Base-by-base conservation (phyloP, 2,329 filamentous ascomycete genomes). In the Neospermospora avenae region DNA sequence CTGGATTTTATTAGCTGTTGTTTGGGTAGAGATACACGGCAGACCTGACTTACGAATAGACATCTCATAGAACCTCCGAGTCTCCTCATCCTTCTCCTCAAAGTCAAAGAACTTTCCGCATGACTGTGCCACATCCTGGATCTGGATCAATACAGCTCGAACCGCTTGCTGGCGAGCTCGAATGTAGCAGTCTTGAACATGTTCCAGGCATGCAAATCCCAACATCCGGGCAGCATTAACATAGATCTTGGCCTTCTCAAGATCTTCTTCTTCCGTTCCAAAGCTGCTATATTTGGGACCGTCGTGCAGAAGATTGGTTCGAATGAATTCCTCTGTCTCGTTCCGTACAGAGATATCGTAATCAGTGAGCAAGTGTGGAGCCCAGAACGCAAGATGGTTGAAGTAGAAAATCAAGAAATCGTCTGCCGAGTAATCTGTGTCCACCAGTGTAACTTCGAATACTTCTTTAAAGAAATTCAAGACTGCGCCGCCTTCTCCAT, bases 351-450 rank as follows among this genome's bases (percentile, higher is more conserved):
- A 63, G 31, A 69, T 71, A 45, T 82, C 80, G 7, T 74, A 76
- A 62, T 80, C 80, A n/a, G 80, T 76, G 22, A 84, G 76, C 14
- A 84, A 70, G 1, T 76, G 74, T 8, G 82, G 82, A 3, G 75
- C 80, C 80, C 81, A 84, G 42, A 76, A 72, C 1, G 74, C 73
- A 14, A 80, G 70, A n/a, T 72, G 73, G 16, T 77, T 71, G 34
- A 80, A 68, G 20, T 78, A 64, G 18, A 67, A 44, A 65, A 64
- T 65, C 76, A 77, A 68, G 45, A 70, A 55, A 11, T 70, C 63
- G 22, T 69, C 67, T 18, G 57, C 57, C 76, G 76, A 46, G 79
- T 84, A 65, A 5, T 67, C 56, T 18, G 52, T 56, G 10, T 55
- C 25, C 10, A 63, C 10, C 53, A 53, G 28, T 53, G 56, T 8